phyloP scores from a whole-genome alignment of 495 filamentous ascomycete genomes.

The Penicillium simplicissimum region DNA sequence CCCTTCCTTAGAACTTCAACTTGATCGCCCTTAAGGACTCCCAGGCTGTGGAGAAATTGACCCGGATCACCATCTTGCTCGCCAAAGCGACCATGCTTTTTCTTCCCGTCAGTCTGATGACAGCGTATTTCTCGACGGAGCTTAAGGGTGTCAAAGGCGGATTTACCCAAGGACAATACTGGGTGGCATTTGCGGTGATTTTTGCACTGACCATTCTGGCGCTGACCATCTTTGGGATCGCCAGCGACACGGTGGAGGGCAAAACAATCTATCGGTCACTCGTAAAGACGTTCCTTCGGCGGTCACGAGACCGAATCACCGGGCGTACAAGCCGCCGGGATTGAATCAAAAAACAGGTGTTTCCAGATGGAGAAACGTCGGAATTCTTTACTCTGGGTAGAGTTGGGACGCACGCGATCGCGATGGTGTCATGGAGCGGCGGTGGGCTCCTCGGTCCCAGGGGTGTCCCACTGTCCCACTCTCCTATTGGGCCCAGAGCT shows the following conservation, averaged over 20 bases:
- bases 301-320: constrained; percentile 28
- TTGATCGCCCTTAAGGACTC: constrained; percentile 84
- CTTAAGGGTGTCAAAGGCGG: constrained; percentile 56
- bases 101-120: constrained; percentile 80
- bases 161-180: constrained; percentile 67
- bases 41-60: constrained; percentile 73
- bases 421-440: constrained; percentile 17
- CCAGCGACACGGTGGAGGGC: constrained; percentile 53
- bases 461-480: constrained; percentile 10
- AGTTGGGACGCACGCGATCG: constrained; percentile 1
- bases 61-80: constrained; percentile 76
- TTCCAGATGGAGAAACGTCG: neutral
- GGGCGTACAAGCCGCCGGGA: constrained; percentile 1
- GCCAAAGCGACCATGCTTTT: constrained; percentile 84
- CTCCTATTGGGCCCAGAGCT: constrained; percentile 8
- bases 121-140: constrained; percentile 78
- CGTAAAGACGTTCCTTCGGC: constrained; percentile 41
- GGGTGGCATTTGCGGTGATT: constrained; percentile 70
- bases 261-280: constrained; percentile 51
- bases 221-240: constrained; percentile 49
- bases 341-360: neutral
- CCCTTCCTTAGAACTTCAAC: constrained; percentile 72
- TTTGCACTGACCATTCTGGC: constrained; percentile 61
- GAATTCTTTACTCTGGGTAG: neutral
- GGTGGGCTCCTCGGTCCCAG: constrained; percentile 14